Evolutionary conservation across 208 protist genomes (phyloP).

Genomic region (Trypanosoma boissoni): DNA sequence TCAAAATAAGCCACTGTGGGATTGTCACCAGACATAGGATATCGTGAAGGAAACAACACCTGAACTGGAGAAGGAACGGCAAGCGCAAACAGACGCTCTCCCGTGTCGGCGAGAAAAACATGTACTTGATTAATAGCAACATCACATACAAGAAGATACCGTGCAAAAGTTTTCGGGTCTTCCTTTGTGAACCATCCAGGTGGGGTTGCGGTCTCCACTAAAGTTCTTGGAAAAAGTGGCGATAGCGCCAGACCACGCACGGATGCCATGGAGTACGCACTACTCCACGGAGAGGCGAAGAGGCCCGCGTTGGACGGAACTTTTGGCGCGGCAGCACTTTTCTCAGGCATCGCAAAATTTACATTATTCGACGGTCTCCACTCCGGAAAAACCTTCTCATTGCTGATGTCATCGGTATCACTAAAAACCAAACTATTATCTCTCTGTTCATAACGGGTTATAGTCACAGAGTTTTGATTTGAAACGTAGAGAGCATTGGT

Average conservation of each 20-base stretch:
- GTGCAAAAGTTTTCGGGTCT: conserved; percentile 37
- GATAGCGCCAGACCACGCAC: conserved; percentile 82
- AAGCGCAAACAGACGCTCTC: conserved; percentile 68
- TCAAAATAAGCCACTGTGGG: conserved; percentile 34
- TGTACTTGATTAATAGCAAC: conserved; percentile 57
- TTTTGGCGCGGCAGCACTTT: conserved; percentile 14
- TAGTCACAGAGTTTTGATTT: conserved; percentile 85
- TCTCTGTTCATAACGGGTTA: conserved; percentile 62
- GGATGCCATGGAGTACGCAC: conserved; percentile 59
- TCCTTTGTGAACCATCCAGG: conserved; percentile 46
- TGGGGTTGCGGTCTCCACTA: conserved; percentile 59
- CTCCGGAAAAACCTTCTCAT: conserved; percentile 14
- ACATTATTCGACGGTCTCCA: conserved; percentile 53
- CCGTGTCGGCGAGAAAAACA: conserved; percentile 72
- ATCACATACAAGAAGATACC: conserved; percentile 84
- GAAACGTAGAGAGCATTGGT: conserved; percentile 73
- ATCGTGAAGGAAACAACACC: conserved; percentile 69
- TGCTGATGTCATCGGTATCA: neutral
- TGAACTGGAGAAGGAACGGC: conserved; percentile 80
- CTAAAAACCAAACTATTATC: neutral
- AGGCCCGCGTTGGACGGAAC: conserved; percentile 51
- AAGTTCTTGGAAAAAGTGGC: conserved; percentile 55
- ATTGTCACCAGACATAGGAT: conserved; percentile 16
- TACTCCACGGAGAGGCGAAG: conserved; percentile 78
- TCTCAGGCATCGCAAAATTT: conserved; percentile 28